phyloP scores from a whole-genome alignment of 2,329 filamentous ascomycete genomes.

The Phyllosticta ampelicida region DNA sequence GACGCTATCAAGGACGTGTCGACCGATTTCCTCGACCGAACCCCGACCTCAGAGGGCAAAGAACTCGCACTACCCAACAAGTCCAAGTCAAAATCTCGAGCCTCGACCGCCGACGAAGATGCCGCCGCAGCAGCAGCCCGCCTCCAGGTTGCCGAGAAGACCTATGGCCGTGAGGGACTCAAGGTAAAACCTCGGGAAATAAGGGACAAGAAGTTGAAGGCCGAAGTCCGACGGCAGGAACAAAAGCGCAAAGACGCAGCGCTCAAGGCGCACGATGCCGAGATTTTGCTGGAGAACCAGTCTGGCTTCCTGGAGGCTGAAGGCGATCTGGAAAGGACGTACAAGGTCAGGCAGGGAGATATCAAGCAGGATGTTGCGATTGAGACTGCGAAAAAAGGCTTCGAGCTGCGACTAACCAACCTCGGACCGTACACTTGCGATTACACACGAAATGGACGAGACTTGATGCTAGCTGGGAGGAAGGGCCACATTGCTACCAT shows the following conservation, averaged over 20 bases:
- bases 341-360: slow-evolving; percentile 82
- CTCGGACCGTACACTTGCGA: slow-evolving; percentile 82
- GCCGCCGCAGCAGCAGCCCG: slow-evolving; percentile 21
- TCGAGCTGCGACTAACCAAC: slow-evolving; percentile 67
- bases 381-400: slow-evolving; percentile 83
- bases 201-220: slow-evolving; percentile 81
- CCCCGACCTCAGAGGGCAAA: background rate
- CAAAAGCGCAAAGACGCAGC: slow-evolving; percentile 71
- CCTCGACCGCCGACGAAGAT: slow-evolving; percentile 7
- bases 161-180: slow-evolving; percentile 69
- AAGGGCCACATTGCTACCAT: slow-evolving; percentile 95
- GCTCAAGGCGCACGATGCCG: slow-evolving; percentile 82
- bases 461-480: slow-evolving; percentile 73
- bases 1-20: background rate
- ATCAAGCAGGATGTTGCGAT: slow-evolving; percentile 64
- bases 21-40: background rate
- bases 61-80: background rate
- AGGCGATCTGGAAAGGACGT: slow-evolving; percentile 78
- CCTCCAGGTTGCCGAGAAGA: slow-evolving; percentile 38
- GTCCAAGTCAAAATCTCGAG: background rate
- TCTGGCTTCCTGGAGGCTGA: slow-evolving; percentile 82
- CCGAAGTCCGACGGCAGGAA: slow-evolving; percentile 69
- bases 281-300: slow-evolving; percentile 83
- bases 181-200: slow-evolving; percentile 61
- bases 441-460: slow-evolving; percentile 80